Base-by-base conservation (phyloP, 1,284 basidiomycete genomes). In the Caloboletus firmus region DNA sequence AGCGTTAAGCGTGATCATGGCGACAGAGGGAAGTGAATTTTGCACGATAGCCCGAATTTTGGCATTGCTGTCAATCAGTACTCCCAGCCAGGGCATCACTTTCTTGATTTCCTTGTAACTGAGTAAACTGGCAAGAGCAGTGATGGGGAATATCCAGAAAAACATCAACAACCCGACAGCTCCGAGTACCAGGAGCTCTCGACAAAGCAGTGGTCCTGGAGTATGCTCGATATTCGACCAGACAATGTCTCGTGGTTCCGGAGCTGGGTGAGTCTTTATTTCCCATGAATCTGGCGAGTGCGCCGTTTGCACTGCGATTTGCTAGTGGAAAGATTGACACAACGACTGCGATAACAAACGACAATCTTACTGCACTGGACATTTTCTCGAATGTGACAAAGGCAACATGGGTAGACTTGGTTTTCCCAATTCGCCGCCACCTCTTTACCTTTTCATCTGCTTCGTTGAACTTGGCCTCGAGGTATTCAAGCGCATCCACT, bases 311-410 rank as follows among this genome's bases (percentile, higher is more conserved):
- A 91, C 79, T 1, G 94, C 94, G 41, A 92, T 88, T 87, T 99
- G 95, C 87, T 93, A 56, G 2, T 50, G 20, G 49, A 43, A 41
- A 12, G 13, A 1, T 56, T 1, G 41, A 20, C 13, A 24, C 35
- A 24, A 30, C 24, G 15, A 13, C n/a, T 24, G 46, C 4, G 20
- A 49, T 3, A 17, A 20, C 10, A 45, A 41, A 45, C 37, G 24
- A 34, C 1, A 26, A 36, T 22, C 88, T 65, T 68, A 92, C 91
- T 13, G 95, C 93, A 63, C 88, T 88, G 3, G 91, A 91, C 80
- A 95, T 94, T 66, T 92, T 91, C 71, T 96, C 91, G 63, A 99
- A 98, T 0, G 96, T 98, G n/a, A 98, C 92, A 67, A 98, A 99
- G 0, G 94, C 96, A 9, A 86, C 83, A 54, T 89, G 84, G 0